Percentiles rank a stretch among this genome's conserved stretches.
Evolutionary conservation across 495 filamentous ascomycete species (phyloP).

Genomic region (Aspergillus cavernicola): DNA sequence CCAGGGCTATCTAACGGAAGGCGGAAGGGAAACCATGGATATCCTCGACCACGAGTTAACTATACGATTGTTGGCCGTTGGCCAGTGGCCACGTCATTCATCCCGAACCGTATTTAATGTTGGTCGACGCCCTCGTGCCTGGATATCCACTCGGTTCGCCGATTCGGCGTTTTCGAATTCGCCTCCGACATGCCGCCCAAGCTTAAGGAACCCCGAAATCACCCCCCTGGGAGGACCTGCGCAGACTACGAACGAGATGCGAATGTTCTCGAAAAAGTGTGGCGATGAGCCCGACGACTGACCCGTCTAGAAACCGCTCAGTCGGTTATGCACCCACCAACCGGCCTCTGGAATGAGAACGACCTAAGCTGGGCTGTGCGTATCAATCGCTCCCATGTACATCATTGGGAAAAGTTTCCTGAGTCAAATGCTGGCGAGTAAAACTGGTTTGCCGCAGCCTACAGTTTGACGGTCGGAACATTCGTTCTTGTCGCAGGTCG

Average conservation of each 20-base stretch:
- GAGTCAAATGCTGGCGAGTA: constrained; percentile 34
- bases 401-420: constrained; percentile 45
- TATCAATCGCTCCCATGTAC: constrained; percentile 36
- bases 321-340: constrained; percentile 12
- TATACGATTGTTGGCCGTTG: no score
- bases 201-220: background rate
- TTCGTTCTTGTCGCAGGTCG: constrained; percentile 63
- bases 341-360: constrained; percentile 31
- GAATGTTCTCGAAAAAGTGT: constrained; percentile 6
- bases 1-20: no score
- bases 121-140: no score
- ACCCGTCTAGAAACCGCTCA: constrained; percentile 17
- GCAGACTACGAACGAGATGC: background rate
- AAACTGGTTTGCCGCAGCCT: constrained; percentile 48
- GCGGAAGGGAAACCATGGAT: no score
- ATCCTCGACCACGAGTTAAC: no score
- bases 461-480: constrained; percentile 56
- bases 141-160: no score
- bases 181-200: background rate
- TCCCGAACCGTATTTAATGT: no score
- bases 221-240: background rate
- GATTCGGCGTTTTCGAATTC: no score
- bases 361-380: constrained; percentile 41
- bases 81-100: no score
- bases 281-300: constrained; percentile 16